These are phyloP conservation scores for Pythium scleroteichum DNA, from an alignment of 352 stramenopile species.

Conservation along the genomic window DNA sequence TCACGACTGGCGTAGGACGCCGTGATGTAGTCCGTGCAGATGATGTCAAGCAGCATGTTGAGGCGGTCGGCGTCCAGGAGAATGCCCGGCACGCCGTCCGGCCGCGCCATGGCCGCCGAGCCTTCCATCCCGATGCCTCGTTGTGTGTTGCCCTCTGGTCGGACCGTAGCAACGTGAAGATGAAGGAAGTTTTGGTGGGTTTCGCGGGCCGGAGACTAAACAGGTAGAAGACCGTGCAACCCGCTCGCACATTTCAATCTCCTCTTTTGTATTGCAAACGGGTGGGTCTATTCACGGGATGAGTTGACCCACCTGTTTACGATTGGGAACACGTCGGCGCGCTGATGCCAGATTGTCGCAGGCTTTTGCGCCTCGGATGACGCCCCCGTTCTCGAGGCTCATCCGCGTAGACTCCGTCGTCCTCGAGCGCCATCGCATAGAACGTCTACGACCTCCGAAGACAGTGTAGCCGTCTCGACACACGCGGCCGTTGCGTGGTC, in stretches of 20 bases:
- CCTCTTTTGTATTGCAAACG: not conserved
- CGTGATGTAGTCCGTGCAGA: conserved; percentile 86
- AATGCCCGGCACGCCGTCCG: conserved; percentile 47
- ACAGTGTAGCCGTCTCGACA: too few species aligned
- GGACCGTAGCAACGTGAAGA: conserved; percentile 14
- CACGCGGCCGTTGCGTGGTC: too few species aligned
- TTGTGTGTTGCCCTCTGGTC: conserved; percentile 1
- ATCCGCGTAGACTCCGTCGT: too few species aligned
- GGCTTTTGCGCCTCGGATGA: conserved; percentile 3
- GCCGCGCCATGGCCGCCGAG: conserved; percentile 6
- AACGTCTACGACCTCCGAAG: too few species aligned
- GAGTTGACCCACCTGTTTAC: conserved; percentile 1
- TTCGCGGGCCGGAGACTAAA: not conserved
- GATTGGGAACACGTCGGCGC: not conserved
- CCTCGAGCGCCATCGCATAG: too few species aligned
- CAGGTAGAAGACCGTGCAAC: conserved; percentile 4
- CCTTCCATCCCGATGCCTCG: conserved; percentile 15
- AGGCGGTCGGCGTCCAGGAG: conserved; percentile 76
- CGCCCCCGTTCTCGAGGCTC: not conserved
- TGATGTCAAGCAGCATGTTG: conserved; percentile 84
- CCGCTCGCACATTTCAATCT: not conserved
- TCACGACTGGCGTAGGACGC: conserved; percentile 83
- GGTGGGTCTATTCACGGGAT: not conserved
- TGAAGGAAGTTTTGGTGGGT: conserved; percentile 16
- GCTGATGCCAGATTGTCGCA: conserved; percentile 23